Conservation (phyloP, 345 rosid genomes). For the Ceriops decandra region DNA sequence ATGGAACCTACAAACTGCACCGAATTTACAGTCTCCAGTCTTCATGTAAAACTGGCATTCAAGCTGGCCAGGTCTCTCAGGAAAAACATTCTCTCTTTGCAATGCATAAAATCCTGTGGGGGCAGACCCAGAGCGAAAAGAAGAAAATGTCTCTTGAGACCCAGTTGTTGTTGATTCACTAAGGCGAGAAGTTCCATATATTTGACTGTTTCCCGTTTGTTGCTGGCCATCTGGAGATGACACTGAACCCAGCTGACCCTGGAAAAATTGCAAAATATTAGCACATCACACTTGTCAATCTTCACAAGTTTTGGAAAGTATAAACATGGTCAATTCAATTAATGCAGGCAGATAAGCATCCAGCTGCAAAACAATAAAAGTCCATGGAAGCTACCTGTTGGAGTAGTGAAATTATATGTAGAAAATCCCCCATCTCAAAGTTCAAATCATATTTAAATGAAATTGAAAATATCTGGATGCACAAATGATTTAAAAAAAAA, state of each 20-base stretch:
- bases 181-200: slow-evolving; percentile 58
- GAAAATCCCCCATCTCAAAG: no score
- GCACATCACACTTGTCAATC: slow-evolving; percentile 12
- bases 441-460: no score
- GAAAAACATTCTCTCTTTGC: slow-evolving; percentile 83
- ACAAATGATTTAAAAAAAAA: no score
- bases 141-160: slow-evolving; percentile 58
- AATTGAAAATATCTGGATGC: no score
- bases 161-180: slow-evolving; percentile 50
- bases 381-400: neutral
- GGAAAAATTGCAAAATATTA: slow-evolving; percentile 19
- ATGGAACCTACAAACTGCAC: slow-evolving; percentile 91
- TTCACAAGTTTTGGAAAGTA: slow-evolving; percentile 8
- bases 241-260: slow-evolving; percentile 85
- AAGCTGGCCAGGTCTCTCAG: slow-evolving; percentile 94
- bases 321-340: neutral
- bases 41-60: slow-evolving; percentile 98
- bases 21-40: slow-evolving; percentile 98
- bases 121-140: slow-evolving; percentile 55
- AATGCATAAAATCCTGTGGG: slow-evolving; percentile 70
- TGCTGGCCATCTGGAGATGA: slow-evolving; percentile 78
- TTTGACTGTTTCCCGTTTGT: slow-evolving; percentile 48
- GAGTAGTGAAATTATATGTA: no score
- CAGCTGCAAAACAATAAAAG: neutral
- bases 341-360: neutral